phyloP scores from a whole-genome alignment of 2,329 filamentous ascomycete genomes.

The Microascus cirrosus region DNA sequence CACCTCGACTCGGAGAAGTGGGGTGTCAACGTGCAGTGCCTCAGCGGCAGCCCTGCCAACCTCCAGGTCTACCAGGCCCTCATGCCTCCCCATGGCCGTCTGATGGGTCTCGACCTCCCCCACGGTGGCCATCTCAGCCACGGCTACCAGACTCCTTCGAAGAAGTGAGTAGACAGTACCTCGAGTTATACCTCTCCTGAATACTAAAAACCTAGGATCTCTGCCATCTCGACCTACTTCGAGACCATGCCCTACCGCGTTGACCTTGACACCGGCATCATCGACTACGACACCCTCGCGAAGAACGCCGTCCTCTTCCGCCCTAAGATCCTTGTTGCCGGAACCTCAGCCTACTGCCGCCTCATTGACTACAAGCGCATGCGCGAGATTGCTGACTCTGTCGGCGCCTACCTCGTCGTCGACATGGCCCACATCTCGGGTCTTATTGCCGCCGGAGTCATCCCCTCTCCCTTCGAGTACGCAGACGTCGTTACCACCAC shows the following conservation, averaged over 20 bases:
- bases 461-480: conserved; percentile 83
- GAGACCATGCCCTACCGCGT: conserved; percentile 97
- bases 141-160: conserved; percentile 91
- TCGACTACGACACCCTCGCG: conserved; percentile 90
- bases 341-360: conserved; percentile 96
- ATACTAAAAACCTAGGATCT: conserved; percentile 49
- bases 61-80: conserved; percentile 96
- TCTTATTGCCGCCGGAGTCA: conserved; percentile 83
- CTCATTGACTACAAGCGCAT: conserved; percentile 95
- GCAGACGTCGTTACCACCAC: conserved; percentile 97
- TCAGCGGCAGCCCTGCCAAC: conserved; percentile 90
- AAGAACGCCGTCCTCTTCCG: conserved; percentile 86
- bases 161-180: conserved; percentile 50
- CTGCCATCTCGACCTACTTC: conserved; percentile 96
- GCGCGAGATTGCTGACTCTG: conserved; percentile 87
- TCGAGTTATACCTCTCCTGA: not conserved
- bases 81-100: conserved; percentile 86
- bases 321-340: conserved; percentile 91
- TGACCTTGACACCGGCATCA: conserved; percentile 80
- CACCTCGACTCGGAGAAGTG: conserved; percentile 77
- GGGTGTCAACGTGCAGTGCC: conserved; percentile 97
- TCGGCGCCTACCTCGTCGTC: conserved; percentile 88
- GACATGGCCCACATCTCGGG: conserved; percentile 99
- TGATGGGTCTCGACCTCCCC: conserved; percentile 94
- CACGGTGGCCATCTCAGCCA: conserved; percentile 93